Evolutionary conservation across 768 basidiomycete genomes (phyloP), one percentile per base, ranked within the genome.

Genomic region (Scleroderma citrinum): DNA sequence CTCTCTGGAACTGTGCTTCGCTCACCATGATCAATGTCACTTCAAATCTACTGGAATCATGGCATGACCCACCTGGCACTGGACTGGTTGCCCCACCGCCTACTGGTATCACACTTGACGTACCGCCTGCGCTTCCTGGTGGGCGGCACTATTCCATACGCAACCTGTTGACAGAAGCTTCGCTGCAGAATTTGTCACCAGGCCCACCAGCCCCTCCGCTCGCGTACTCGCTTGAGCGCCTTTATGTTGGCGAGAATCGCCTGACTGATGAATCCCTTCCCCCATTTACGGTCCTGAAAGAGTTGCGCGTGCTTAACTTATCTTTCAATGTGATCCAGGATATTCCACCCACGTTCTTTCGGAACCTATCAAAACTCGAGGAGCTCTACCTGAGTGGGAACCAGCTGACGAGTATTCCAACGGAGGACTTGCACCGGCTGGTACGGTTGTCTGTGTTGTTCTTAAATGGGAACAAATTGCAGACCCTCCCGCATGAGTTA

Each of bases 331-430:
- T 92, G 47, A 86, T 99, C 38, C 85, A 86, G 65, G 90, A 94
- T 59, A 76, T 97, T 38, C 93, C 95, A 0, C 67, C 78, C 0
- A 70, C 75, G 26, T 93, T 92, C 58, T 81, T 97, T 59, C 73
- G 77, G 53, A 82, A 83, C 52, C 75, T 92, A 56, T 70, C 71
- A 17, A 68, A 76, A 35, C 74, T 99, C 10, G 81, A 91, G 66
- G 87, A 94, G 68, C 70, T 99, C 30, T 98, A 96, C 63, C 74
- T 98, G 3, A 91, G 90, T 56, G 95, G 95, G n/a, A 98, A 97
- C 71, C 88, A 89, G 66, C 70, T 99, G 57, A 87, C 89, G 7
- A 86, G 80, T 53, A 73, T 98, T 26, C 94, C 94, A 5, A 85
- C 87, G 11, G 94, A 97, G 64, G 92, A 96, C 61, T 66, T 99